Evolutionary conservation across 768 basidiomycete genomes (phyloP).

Genomic region (Tremella fuciformis): DNA sequence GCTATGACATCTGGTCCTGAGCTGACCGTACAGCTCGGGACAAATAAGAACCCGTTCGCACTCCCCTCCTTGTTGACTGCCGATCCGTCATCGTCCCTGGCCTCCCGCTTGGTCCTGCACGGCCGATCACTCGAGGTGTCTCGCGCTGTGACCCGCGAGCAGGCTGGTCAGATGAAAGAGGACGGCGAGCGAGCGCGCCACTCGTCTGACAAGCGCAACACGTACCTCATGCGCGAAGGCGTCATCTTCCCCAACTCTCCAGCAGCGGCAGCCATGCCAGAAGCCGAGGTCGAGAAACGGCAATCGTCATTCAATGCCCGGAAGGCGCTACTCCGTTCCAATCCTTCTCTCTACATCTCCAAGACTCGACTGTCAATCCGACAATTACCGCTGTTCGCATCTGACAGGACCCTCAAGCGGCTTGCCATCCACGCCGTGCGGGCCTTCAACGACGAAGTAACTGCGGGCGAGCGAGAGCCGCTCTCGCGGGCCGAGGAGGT

Average conservation of each 20-base stretch:
- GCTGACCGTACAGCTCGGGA: constrained; percentile 25
- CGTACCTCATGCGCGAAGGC: constrained; percentile 94
- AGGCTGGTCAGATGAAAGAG: constrained; percentile 82
- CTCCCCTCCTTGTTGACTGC: constrained; percentile 85
- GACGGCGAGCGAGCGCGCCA: constrained; percentile 70
- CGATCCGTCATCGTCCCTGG: constrained; percentile 82
- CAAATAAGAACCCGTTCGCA: constrained; percentile 71
- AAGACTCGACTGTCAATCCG: constrained; percentile 90
- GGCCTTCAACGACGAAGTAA: constrained; percentile 75
- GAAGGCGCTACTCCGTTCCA: constrained; percentile 74
- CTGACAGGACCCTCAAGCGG: constrained; percentile 83
- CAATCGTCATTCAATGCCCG: constrained; percentile 81
- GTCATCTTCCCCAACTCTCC: constrained; percentile 88
- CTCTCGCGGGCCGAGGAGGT: constrained; percentile 71
- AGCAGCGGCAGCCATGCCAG: constrained; percentile 66
- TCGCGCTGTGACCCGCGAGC: constrained; percentile 83
- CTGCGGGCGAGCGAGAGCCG: constrained; percentile 59
- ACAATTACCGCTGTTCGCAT: constrained; percentile 83
- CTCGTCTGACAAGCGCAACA: constrained; percentile 90
- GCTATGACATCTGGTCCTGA: background rate
- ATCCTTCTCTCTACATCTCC: constrained; percentile 91
- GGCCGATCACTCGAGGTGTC: constrained; percentile 89
- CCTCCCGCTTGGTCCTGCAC: constrained; percentile 78
- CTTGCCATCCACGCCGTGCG: constrained; percentile 77
- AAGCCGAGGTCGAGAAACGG: constrained; percentile 79